phyloP scores from a whole-genome alignment of 2,329 filamentous ascomycete species.

The Pseudogymnoascus sp. region DNA sequence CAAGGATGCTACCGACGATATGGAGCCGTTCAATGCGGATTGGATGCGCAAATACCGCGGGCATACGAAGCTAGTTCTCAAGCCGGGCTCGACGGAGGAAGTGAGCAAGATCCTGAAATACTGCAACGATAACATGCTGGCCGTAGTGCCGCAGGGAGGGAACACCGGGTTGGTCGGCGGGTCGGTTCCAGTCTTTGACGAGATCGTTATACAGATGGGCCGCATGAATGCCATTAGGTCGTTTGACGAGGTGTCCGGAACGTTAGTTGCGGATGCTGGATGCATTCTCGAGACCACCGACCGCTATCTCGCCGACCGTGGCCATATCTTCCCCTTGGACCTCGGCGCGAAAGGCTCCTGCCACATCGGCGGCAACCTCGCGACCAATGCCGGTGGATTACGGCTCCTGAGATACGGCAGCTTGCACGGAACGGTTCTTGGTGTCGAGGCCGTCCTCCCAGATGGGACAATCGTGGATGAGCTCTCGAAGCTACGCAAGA shows the following conservation, averaged over 20 bases:
- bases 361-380: constrained; percentile 91
- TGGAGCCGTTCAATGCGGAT: constrained; percentile 90
- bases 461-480: constrained; percentile 91
- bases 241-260: constrained; percentile 89
- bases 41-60: constrained; percentile 99
- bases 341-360: constrained; percentile 97
- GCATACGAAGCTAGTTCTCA: constrained; percentile 78
- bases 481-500: constrained; percentile 82
- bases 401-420: constrained; percentile 87
- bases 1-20: constrained; percentile 65
- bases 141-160: constrained; percentile 92
- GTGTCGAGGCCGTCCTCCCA: constrained; percentile 86
- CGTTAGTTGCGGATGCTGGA: constrained; percentile 83
- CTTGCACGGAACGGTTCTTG: constrained; percentile 85
- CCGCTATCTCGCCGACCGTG: constrained; percentile 71
- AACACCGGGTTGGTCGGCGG: constrained; percentile 95
- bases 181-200: constrained; percentile 94
- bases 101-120: constrained; percentile 88
- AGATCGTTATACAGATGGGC: constrained; percentile 86
- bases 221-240: constrained; percentile 87
- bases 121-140: constrained; percentile 87
- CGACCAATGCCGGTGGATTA: constrained; percentile 90
- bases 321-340: constrained; percentile 90
- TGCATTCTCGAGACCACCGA: constrained; percentile 87
- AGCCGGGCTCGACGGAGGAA: constrained; percentile 76